These are phyloP conservation scores for Saprolegnia diclina DNA, from an alignment of 352 stramenopile genomes.

Conservation along the genomic window DNA sequence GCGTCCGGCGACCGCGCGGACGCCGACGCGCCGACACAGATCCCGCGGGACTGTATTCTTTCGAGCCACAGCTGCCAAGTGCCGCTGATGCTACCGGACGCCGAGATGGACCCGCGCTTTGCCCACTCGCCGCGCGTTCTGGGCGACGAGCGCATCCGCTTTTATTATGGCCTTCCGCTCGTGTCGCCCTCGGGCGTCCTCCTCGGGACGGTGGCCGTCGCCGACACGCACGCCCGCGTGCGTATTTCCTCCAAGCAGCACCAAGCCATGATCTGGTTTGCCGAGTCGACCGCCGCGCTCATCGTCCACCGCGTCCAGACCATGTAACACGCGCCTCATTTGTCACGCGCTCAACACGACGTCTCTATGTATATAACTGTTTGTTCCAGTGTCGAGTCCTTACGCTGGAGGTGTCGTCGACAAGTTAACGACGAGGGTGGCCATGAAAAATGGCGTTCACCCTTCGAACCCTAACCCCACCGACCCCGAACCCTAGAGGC, in stretches of 20 bases:
- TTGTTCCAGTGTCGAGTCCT: neutral
- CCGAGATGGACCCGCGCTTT: conserved; percentile 22
- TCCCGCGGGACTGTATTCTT: conserved; percentile 21
- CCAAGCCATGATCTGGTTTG: conserved; percentile 21
- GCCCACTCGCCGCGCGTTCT: conserved; percentile 13
- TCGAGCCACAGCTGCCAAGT: conserved; percentile 20
- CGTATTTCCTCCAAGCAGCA: conserved; percentile 16
- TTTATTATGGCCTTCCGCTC: conserved; percentile 27
- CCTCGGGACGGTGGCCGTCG: conserved; percentile 25
- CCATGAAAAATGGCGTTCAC: no score
- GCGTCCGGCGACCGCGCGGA: neutral
- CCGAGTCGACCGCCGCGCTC: neutral
- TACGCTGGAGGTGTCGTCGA: neutral
- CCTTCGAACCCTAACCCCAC: no score
- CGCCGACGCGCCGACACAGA: neutral
- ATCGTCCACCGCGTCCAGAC: conserved; percentile 8
- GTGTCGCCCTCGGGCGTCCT: conserved; percentile 16
- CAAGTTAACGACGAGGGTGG: no score
- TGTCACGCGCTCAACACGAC: neutral
- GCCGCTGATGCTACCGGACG: conserved; percentile 23
- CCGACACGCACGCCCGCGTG: conserved; percentile 18
- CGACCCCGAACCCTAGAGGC: no score
- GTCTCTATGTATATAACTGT: neutral
- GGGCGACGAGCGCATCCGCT: conserved; percentile 21
- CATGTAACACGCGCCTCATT: neutral